These are phyloP conservation scores for Geotrichum candidum DNA, from an alignment of 1,139 yeast species.

Conservation along the genomic window DNA sequence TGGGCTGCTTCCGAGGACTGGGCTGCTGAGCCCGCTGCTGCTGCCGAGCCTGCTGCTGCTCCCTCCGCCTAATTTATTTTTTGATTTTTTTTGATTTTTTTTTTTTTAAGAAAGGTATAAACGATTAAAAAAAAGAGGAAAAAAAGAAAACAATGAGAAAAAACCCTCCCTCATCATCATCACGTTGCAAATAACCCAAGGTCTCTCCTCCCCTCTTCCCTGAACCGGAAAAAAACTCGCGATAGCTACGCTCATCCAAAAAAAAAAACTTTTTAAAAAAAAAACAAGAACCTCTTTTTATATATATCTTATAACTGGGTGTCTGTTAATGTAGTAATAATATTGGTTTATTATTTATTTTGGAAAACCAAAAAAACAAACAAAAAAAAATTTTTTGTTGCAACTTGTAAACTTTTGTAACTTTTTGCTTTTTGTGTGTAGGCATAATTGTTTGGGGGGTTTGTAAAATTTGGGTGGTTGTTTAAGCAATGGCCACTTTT, in stretches of 20 bases:
- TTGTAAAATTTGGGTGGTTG: no score
- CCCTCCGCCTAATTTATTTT: slow-evolving; percentile 19
- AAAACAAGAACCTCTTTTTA: neutral
- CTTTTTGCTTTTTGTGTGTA: no score
- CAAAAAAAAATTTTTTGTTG: neutral
- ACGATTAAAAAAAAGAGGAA: neutral
- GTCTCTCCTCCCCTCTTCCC: no score
- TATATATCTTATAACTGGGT: neutral
- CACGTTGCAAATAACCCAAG: no score
- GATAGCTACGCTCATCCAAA: neutral
- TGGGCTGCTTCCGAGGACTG: slow-evolving; percentile 55
- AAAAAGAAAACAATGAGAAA: no score
- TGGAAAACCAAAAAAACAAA: no score
- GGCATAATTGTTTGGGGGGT: no score
- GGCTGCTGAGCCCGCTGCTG: slow-evolving; percentile 53
- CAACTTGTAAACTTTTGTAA: no score
- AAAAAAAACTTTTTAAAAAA: neutral
- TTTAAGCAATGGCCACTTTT: no score
- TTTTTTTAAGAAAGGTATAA: neutral
- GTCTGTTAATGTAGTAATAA: neutral
- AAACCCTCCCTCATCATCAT: neutral
- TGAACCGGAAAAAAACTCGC: neutral
- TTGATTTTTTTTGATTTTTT: neutral
- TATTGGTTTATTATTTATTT: neutral
- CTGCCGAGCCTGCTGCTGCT: slow-evolving; percentile 38